Evolutionary conservation across 352 stramenopile genomes (phyloP).

Genomic region (Globisporangium nagaii): DNA sequence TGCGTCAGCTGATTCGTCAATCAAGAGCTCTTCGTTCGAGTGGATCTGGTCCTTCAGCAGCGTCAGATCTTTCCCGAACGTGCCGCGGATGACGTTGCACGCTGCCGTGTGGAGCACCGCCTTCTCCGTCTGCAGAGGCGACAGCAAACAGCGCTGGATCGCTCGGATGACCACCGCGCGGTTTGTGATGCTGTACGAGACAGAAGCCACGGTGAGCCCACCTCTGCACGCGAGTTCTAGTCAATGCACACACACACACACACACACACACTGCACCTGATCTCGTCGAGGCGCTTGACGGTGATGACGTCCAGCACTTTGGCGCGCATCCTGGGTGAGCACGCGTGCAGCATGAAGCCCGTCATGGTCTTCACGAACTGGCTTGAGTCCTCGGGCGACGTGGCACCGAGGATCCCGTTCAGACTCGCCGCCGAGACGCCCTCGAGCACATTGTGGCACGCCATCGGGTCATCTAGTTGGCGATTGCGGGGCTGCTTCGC

Average conservation of each 20-base stretch:
- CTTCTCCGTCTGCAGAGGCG: constrained; percentile 65
- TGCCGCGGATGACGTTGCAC: constrained; percentile 66
- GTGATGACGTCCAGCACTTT: constrained; percentile 79
- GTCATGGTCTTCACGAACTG: constrained; percentile 81
- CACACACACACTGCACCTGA: constrained; percentile 24
- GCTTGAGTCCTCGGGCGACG: constrained; percentile 64
- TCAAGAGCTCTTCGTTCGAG: constrained; percentile 45
- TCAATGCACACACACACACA: not conserved
- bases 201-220: not conserved
- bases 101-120: constrained; percentile 54
- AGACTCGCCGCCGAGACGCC: constrained; percentile 50
- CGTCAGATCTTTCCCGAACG: constrained; percentile 61
- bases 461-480: constrained; percentile 50
- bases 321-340: constrained; percentile 44
- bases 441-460: constrained; percentile 72
- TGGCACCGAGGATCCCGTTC: constrained; percentile 75
- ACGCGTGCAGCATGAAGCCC: constrained; percentile 80
- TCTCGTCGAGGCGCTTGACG: constrained; percentile 52
- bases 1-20: constrained; percentile 12
- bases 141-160: constrained; percentile 74
- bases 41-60: constrained; percentile 80
- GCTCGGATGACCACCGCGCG: constrained; percentile 70
- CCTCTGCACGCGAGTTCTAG: not conserved
- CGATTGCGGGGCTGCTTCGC: constrained; percentile 32
- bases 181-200: constrained; percentile 41